phyloP scores from a whole-genome alignment of 2,329 filamentous ascomycete species.

The Fusarium annulatum region DNA sequence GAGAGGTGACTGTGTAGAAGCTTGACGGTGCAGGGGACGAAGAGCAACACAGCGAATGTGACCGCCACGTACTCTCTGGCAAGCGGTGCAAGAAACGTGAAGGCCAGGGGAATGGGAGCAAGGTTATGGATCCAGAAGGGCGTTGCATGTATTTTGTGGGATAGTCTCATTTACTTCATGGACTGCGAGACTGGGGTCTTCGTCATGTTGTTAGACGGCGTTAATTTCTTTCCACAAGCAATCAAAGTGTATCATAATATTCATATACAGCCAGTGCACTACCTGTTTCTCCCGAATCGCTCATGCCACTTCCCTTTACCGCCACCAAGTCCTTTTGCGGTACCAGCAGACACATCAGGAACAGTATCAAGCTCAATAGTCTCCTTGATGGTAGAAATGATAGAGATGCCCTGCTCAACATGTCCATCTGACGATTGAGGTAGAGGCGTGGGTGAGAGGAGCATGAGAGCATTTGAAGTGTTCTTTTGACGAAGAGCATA shows the following conservation, averaged over 20 bases:
- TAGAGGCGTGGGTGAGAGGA: constrained; percentile 52
- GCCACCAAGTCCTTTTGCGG: constrained; percentile 42
- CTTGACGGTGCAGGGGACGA: background rate
- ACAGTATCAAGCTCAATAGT: constrained; percentile 69
- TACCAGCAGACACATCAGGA: constrained; percentile 46
- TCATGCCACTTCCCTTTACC: constrained; percentile 69
- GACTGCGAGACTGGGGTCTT: background rate
- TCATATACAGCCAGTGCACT: background rate
- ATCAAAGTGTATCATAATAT: background rate
- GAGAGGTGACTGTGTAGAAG: background rate
- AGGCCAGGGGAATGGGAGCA: background rate
- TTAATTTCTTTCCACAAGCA: background rate
- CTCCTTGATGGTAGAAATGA: constrained; percentile 69
- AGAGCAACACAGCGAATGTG: background rate
- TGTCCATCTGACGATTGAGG: constrained; percentile 4
- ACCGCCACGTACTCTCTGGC: background rate
- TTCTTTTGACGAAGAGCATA: constrained; percentile 74
- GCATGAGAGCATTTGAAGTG: constrained; percentile 73
- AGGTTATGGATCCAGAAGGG: background rate
- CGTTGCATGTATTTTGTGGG: background rate
- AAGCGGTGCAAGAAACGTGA: background rate
- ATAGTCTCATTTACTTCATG: background rate
- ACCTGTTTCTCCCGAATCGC: constrained; percentile 64
- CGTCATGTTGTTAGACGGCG: background rate
- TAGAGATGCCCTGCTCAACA: constrained; percentile 54